A percentile compares a stretch with the other conserved stretches of the same genome.
Conservation (phyloP, 495 filamentous ascomycete genomes). For the Hypoxylon perforatum region DNA sequence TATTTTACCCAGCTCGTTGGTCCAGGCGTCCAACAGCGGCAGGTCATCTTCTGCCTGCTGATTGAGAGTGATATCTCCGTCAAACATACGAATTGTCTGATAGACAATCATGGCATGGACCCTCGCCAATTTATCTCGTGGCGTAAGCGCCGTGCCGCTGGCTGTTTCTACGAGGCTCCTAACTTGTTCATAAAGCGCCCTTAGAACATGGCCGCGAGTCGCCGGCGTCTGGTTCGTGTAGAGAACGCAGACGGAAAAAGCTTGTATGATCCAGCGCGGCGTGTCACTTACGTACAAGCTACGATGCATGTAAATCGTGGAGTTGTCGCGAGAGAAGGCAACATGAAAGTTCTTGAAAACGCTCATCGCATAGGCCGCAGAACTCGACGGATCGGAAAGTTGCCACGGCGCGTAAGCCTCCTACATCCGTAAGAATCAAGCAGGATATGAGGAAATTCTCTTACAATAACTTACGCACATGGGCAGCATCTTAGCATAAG, state of each 20-base stretch:
- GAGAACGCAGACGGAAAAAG: slow-evolving; percentile 45
- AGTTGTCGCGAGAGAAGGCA: slow-evolving; percentile 41
- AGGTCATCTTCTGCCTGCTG: slow-evolving; percentile 49
- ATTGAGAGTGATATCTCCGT: slow-evolving; percentile 49
- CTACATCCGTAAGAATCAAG: slow-evolving; percentile 29
- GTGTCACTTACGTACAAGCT: slow-evolving; percentile 46
- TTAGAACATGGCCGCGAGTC: slow-evolving; percentile 46
- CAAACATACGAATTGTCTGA: slow-evolving; percentile 52
- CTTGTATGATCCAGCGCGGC: slow-evolving; percentile 45
- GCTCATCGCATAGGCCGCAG: slow-evolving; percentile 40
- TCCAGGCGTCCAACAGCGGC: slow-evolving; percentile 46
- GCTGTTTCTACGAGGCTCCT: slow-evolving; percentile 34
- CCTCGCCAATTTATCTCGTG: slow-evolving; percentile 48
- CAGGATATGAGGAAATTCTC: neutral
- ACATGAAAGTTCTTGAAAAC: slow-evolving; percentile 40
- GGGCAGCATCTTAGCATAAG: slow-evolving; percentile 39
- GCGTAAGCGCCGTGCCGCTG: slow-evolving; percentile 19
- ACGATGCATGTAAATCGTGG: slow-evolving; percentile 50
- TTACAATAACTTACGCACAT: slow-evolving; percentile 40
- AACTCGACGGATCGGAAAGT: slow-evolving; percentile 46
- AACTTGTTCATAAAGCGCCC: slow-evolving; percentile 40
- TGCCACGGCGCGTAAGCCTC: slow-evolving; percentile 48
- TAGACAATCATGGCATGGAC: slow-evolving; percentile 50
- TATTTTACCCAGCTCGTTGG: slow-evolving; percentile 45
- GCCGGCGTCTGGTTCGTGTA: slow-evolving; percentile 46